A percentile compares a stretch with the other conserved stretches of the same genome.
Evolutionary conservation across 2,329 filamentous ascomycete species (phyloP).

Genomic region (Microascus cirrosus): DNA sequence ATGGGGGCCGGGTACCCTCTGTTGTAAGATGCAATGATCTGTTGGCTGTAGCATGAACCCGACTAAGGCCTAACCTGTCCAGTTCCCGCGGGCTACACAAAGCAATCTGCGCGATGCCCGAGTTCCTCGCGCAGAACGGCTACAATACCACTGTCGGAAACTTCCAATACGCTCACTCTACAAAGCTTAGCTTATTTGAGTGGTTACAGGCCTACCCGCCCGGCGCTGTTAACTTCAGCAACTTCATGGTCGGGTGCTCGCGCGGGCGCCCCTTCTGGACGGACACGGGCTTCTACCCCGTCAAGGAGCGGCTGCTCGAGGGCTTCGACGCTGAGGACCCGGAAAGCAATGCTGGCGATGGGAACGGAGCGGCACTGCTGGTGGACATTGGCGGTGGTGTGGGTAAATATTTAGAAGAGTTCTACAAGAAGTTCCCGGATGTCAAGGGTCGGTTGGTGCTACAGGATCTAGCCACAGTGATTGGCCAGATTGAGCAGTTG

Average conservation of each 20-base stretch:
- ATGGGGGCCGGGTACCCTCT: slow-evolving; percentile 21
- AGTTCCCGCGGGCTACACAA: no score
- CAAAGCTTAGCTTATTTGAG: no score
- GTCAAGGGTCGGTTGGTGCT: slow-evolving; percentile 33
- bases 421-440: slow-evolving; percentile 14
- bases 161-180: no score
- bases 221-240: neutral
- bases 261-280: slow-evolving; percentile 21
- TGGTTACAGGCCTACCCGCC: no score
- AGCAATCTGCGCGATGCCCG: no score
- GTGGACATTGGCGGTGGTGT: slow-evolving; percentile 23
- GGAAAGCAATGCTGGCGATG: no score
- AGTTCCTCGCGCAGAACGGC: no score
- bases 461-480: slow-evolving; percentile 33
- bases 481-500: slow-evolving; percentile 17
- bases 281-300: slow-evolving; percentile 20
- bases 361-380: slow-evolving; percentile 15
- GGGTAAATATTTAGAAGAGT: slow-evolving; percentile 22
- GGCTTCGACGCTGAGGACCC: slow-evolving; percentile 16
- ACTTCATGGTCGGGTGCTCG: slow-evolving; percentile 14
- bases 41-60: no score
- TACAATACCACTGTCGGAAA: no score
- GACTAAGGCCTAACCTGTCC: no score
- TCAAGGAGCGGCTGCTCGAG: slow-evolving; percentile 17
- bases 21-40: slow-evolving; percentile 16